These are phyloP conservation scores for Teratosphaeria destructans DNA, from an alignment of 2,329 filamentous ascomycete genomes.

Conservation along the genomic window DNA sequence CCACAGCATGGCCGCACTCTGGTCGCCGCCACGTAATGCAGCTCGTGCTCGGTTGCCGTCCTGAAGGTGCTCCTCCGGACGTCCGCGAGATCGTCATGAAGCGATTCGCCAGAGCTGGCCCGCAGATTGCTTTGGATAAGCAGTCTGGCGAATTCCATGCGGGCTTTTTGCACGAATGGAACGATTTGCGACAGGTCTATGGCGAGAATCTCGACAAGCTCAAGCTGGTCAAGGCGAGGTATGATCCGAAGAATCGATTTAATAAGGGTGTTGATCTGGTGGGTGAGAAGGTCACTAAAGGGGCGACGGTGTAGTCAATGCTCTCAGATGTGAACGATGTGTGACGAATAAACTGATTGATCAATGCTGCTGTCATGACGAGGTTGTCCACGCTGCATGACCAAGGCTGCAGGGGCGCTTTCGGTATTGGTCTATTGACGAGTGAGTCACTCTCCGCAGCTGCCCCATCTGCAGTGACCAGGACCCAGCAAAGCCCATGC, in stretches of 20 bases:
- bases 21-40: conserved; percentile 17
- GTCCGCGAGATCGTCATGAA: conserved; percentile 10
- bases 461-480: background rate
- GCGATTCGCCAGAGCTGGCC: conserved; percentile 8
- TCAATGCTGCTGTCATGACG: background rate
- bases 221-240: conserved; percentile 12
- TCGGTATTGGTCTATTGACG: background rate
- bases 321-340: background rate
- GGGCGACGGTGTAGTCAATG: conserved; percentile 1
- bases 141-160: conserved; percentile 16
- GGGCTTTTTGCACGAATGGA: conserved; percentile 17
- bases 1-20: conserved; percentile 19
- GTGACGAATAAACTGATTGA: background rate
- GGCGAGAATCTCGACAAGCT: conserved; percentile 15
- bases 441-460: background rate
- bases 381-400: background rate
- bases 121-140: conserved; percentile 11
- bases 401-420: background rate
- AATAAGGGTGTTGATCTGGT: conserved; percentile 13
- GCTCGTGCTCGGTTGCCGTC: conserved; percentile 13
- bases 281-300: conserved; percentile 5
- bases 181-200: conserved; percentile 13
- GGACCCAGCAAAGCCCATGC: background rate
- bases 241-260: conserved; percentile 14
- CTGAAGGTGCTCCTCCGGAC: conserved; percentile 6